Conservation (phyloP, 345 rosid species). For the Camelina laxa region DNA sequence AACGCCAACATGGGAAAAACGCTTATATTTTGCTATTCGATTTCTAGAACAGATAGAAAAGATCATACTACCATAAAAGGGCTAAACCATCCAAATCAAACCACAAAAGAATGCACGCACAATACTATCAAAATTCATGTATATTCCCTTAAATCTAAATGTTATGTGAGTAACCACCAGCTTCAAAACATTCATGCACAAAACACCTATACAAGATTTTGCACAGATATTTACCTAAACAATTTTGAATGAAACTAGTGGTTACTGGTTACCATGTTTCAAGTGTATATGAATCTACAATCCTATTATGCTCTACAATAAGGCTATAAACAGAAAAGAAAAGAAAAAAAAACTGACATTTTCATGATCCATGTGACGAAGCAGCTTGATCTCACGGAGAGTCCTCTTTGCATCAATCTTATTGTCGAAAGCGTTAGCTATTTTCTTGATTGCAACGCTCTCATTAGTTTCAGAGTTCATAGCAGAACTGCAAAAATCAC, state of each 20-base stretch:
- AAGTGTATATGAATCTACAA: not conserved
- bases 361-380: slow-evolving; percentile 99
- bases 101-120: not conserved
- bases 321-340: not conserved
- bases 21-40: not conserved
- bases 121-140: not conserved
- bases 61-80: slow-evolving; percentile 6
- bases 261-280: not conserved
- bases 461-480: slow-evolving; percentile 92
- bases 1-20: not conserved
- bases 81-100: not conserved
- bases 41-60: not conserved
- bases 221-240: not conserved
- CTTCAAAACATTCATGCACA: slow-evolving; percentile 33
- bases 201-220: slow-evolving; percentile 12
- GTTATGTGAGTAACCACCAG: slow-evolving; percentile 6
- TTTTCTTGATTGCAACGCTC: slow-evolving; percentile 93
- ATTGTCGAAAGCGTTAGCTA: slow-evolving; percentile 96
- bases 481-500: slow-evolving; percentile 61
- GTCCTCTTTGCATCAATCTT: slow-evolving; percentile 98
- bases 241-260: not conserved
- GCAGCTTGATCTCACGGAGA: slow-evolving; percentile 98
- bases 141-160: slow-evolving; percentile 20
- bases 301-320: slow-evolving; percentile 4
- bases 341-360: slow-evolving; percentile 59